Percentiles rank a stretch among this genome's conserved stretches.
These are phyloP conservation scores for Phytopythium cucurbitacearum DNA, from an alignment of 352 stramenopile genomes.

Conservation along the genomic window DNA sequence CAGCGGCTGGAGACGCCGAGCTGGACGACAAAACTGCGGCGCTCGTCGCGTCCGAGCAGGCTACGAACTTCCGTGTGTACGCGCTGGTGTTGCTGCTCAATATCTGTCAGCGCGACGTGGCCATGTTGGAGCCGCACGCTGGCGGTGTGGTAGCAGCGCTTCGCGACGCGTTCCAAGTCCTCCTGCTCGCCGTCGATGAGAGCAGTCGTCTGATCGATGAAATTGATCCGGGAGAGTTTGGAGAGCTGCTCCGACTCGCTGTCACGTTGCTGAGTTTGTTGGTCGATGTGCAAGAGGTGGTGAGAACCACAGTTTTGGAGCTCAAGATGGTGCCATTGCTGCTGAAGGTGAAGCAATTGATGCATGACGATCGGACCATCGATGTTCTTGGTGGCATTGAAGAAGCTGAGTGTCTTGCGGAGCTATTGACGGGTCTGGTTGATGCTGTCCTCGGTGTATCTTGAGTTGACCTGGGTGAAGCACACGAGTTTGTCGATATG, in stretches of 20 bases:
- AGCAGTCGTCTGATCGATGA: constrained; percentile 1
- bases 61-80: constrained; percentile 67
- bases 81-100: constrained; percentile 73
- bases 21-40: constrained; percentile 1
- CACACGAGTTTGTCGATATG: too few species aligned
- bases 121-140: constrained; percentile 24
- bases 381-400: not conserved
- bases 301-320: constrained; percentile 14
- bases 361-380: not conserved
- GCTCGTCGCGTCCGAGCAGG: constrained; percentile 36
- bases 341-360: constrained; percentile 33
- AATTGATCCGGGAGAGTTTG: constrained; percentile 32
- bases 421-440: constrained; percentile 1
- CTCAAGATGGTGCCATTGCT: constrained; percentile 23
- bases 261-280: constrained; percentile 51
- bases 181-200: not conserved
- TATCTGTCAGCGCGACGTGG: constrained; percentile 50
- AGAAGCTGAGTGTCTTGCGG: not conserved
- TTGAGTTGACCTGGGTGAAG: too few species aligned
- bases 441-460: not conserved
- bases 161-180: constrained; percentile 22
- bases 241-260: constrained; percentile 50
- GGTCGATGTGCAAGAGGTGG: constrained; percentile 31
- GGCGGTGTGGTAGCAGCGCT: constrained; percentile 5
- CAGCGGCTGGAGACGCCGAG: not conserved